Evolutionary conservation across 148 eudicot genomes (phyloP), one percentile per base, ranked within the genome.

Genomic region (Limonium bicolor): DNA sequence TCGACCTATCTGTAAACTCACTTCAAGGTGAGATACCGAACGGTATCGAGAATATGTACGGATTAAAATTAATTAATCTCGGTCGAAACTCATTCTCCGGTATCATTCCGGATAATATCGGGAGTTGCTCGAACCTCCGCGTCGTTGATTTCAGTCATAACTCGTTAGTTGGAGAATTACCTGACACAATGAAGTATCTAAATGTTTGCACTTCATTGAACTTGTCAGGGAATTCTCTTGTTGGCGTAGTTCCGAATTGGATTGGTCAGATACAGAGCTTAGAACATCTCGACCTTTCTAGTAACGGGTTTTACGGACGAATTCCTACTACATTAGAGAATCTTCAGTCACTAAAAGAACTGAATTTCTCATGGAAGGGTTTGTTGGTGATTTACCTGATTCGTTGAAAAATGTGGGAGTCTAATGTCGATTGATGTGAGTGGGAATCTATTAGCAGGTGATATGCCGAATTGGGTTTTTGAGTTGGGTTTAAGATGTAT

Each of bases 161-260:
- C 48, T 69, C 60, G 23, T 43, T 87, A 19, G 65, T 64, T 29
- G 94, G 96, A 16, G 57, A 37, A 14, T 65, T 87, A 58, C 96
- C 96, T 4, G 65, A 64, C n/a, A 69, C 90, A 7, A 22, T 87
- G 59, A 65, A 71, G 40, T 69, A 65, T 45, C 78, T 87, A n/a
- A 71, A 70, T 41, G 42, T 64, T 47, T 82, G 90, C 56, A 71
- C 40, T 48, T 63, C 63, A 23, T 58, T 83, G 28, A 65, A 41
- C 59, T 54, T 87, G 41, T 34, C 51, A 40, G 69, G 60, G 25
- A 87, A 87, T 65, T 40, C 22, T 32, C 47, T 87, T 4, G 27
- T 61, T 2, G 86, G 83, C 7, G 78, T 73, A n/a, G 38, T 87
- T 15, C 94, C 94, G 28, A 60, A 74, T 46, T 87, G 96, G 96